Evolutionary conservation across 352 stramenopile genomes (phyloP).

Genomic region (Aphanomyces stellatus): DNA sequence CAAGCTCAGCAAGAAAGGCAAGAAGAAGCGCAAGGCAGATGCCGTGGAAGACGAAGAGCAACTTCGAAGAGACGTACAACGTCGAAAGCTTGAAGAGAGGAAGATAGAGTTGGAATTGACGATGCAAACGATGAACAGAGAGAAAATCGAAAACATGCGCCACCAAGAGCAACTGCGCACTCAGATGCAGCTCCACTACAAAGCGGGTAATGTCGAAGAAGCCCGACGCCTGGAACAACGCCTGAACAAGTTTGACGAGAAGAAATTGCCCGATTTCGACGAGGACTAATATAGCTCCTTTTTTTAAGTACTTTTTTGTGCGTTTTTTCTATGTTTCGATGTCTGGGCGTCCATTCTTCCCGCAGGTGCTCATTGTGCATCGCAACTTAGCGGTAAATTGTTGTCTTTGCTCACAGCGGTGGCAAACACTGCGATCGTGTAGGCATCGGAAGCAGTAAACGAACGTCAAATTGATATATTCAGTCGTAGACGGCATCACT

Average conservation of each 20-base stretch:
- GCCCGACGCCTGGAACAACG: conserved; percentile 66
- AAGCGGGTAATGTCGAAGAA: conserved; percentile 76
- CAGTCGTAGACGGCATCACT: background rate
- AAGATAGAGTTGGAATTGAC: conserved; percentile 67
- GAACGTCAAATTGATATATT: background rate
- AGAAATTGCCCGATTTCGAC: background rate
- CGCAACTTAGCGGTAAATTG: background rate
- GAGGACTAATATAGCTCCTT: background rate
- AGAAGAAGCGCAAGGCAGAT: conserved; percentile 25
- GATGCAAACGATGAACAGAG: conserved; percentile 73
- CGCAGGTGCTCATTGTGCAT: background rate
- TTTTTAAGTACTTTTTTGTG: too few species aligned
- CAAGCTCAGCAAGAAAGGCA: conserved; percentile 82
- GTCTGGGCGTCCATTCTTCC: too few species aligned
- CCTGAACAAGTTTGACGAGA: conserved; percentile 34
- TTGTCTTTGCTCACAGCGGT: background rate
- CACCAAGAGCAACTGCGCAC: conserved; percentile 69
- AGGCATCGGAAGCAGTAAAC: background rate
- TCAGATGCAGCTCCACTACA: conserved; percentile 88
- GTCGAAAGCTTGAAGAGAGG: conserved; percentile 41
- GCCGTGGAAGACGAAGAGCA: conserved; percentile 49
- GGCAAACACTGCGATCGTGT: background rate
- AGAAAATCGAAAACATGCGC: conserved; percentile 84
- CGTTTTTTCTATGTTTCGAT: too few species aligned
- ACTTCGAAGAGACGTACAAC: conserved; percentile 42